These are phyloP conservation scores for Aureobasidium mangrovei DNA, from an alignment of 2,329 filamentous ascomycete species.

Conservation along the genomic window DNA sequence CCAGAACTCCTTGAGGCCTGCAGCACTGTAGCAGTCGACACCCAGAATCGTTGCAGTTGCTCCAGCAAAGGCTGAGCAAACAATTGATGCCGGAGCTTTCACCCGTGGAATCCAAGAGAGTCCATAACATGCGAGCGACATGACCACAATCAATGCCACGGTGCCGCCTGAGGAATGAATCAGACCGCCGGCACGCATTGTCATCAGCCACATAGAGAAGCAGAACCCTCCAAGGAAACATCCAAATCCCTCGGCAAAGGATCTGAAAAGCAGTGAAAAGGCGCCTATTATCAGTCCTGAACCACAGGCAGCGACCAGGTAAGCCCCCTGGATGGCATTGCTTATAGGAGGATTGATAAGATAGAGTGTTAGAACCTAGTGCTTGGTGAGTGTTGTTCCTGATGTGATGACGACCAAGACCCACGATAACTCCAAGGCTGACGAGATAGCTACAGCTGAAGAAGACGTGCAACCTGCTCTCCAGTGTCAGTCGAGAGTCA, in stretches of 20 bases:
- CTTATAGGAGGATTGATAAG: conserved; percentile 73
- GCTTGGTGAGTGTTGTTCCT: conserved; percentile 8
- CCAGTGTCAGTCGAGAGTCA: conserved; percentile 21
- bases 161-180: conserved; percentile 54
- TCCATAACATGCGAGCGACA: conserved; percentile 60
- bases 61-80: conserved; percentile 68
- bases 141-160: conserved; percentile 64
- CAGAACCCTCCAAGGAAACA: conserved; percentile 83
- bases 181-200: conserved; percentile 66
- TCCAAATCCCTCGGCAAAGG: conserved; percentile 75
- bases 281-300: conserved; percentile 68
- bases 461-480: conserved; percentile 56
- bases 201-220: conserved; percentile 82
- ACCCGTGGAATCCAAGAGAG: conserved; percentile 73
- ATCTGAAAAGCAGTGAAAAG: conserved; percentile 67
- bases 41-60: conserved; percentile 72
- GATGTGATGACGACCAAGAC: conserved; percentile 26
- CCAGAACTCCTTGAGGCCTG: conserved; percentile 96
- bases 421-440: conserved; percentile 56
- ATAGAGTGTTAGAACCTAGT: conserved; percentile 67
- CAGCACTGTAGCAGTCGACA: conserved; percentile 80
- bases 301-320: conserved; percentile 67
- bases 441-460: conserved; percentile 68
- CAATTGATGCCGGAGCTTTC: conserved; percentile 54
- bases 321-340: conserved; percentile 72